A percentile compares a stretch with the other conserved stretches of the same genome.
phyloP scores from a whole-genome alignment of 441 rosid species.

The Bocquillonia castaneifolia region DNA sequence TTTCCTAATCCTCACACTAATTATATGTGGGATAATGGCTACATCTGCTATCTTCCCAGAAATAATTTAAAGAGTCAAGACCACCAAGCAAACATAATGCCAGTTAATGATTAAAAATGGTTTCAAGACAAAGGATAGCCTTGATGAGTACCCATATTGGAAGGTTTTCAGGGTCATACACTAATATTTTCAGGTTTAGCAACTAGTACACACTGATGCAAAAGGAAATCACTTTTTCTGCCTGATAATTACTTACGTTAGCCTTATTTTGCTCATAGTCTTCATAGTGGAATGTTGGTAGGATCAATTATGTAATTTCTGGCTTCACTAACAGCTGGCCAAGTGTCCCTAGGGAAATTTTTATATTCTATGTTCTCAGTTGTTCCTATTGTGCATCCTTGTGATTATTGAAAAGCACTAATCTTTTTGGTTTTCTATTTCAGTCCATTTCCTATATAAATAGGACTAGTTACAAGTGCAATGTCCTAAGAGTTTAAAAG shows the following conservation, averaged over 20 bases:
- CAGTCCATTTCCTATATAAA: neutral
- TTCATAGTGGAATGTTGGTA: neutral
- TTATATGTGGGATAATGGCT: neutral
- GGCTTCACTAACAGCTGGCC: neutral
- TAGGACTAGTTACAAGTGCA: neutral
- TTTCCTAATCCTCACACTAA: neutral
- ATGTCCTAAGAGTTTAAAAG: neutral
- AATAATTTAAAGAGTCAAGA: neutral
- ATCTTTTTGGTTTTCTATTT: neutral
- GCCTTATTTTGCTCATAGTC: neutral
- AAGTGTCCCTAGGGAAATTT: neutral
- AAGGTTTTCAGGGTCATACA: neutral
- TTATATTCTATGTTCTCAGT: neutral
- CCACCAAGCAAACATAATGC: neutral
- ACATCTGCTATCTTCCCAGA: neutral
- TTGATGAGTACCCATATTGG: neutral
- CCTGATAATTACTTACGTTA: neutral
- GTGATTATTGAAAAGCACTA: neutral
- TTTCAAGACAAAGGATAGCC: neutral
- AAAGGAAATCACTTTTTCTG: neutral
- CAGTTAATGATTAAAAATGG: neutral
- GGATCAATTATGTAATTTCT: no score
- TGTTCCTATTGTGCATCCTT: neutral
- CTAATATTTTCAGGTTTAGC: neutral
- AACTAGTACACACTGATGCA: neutral